Base-by-base conservation (phyloP, 1,284 basidiomycete species). In the Spongispora temasekensis region DNA sequence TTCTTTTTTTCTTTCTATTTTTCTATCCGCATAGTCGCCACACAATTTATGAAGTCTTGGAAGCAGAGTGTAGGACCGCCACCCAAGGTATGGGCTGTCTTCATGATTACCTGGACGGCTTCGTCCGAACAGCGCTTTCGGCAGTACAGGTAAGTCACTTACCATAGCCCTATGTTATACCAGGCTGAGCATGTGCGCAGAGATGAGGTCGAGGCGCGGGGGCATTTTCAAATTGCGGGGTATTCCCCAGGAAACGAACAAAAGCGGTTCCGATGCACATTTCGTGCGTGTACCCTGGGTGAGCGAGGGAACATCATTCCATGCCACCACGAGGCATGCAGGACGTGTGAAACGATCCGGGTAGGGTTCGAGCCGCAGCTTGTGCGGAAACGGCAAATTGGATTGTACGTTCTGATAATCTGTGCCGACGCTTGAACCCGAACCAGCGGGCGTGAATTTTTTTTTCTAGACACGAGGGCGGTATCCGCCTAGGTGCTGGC, bases 401-500 rank as follows among this genome's bases (percentile, higher is more conserved):
- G 67, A 35, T 9, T 2, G 71, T 71, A 34, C 13, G 61, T 58
- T 31, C 32, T 8, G 32, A 8, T 57, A n/a, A n/a, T n/a, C n/a
- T n/a, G n/a, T n/a, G n/a, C n/a, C n/a, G n/a, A n/a, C n/a, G n/a
- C n/a, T 64, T 55, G 51, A 28, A 37, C 12, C 0, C 30, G 27
- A 30, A 55, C 40, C 7, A 25, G 28, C 21, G 23, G 9, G 8
- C 2, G 17, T n/a, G 28, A 35, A 6, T 4, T 21, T 37, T 42
- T 17, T 17, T 48, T 25, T 40, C 50, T 23, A 71, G 65, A 42
- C 30, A 60, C 25, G 59, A 40, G 2, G 1, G 4, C 15, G 66
- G 71, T 2, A 65, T 71, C 7, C 64, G 71, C 44, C 67, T 70
- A 3, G 68, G 71, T 2, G 67, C 71, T 8, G 68, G 68, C 12